Evolutionary conservation across 148 eudicot genomes (phyloP).

Genomic region (Chenopodium suecicum): DNA sequence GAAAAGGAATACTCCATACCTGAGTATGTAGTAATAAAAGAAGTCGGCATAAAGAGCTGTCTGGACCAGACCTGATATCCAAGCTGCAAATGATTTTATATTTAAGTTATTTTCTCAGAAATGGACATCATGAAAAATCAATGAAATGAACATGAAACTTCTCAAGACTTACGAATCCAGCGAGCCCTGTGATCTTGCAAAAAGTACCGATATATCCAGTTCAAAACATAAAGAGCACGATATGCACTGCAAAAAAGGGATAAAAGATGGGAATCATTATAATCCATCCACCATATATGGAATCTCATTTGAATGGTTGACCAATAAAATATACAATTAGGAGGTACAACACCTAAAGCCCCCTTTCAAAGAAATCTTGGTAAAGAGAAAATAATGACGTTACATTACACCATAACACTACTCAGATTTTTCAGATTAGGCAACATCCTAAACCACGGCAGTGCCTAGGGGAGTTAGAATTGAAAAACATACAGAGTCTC

Average conservation of each 20-base stretch:
- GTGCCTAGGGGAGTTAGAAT: not conserved
- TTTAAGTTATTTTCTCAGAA: not conserved
- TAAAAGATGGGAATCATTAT: not conserved
- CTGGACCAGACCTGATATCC: conserved; percentile 56
- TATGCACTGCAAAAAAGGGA: conserved; percentile 40
- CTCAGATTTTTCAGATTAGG: not conserved
- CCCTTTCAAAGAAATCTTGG: too few relatives aligned
- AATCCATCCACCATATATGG: not conserved
- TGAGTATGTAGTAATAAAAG: conserved; percentile 47
- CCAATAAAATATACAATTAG: too few relatives aligned
- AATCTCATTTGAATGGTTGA: too few relatives aligned
- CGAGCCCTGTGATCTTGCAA: conserved; percentile 39
- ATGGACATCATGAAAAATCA: not conserved
- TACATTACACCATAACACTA: not conserved
- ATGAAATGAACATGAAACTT: not conserved
- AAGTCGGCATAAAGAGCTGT: conserved; percentile 52
- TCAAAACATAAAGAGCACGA: conserved; percentile 50
- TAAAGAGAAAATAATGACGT: not conserved
- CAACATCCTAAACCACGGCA: not conserved
- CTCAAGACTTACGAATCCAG: conserved; percentile 45
- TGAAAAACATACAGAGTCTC: not conserved
- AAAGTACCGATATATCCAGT: conserved; percentile 50
- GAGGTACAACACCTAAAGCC: too few relatives aligned
- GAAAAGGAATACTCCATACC: conserved; percentile 24
- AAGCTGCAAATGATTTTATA: conserved; percentile 30